These are phyloP conservation scores for Talaromyces atroroseus DNA, from an alignment of 2,329 filamentous ascomycete species.

Conservation along the genomic window DNA sequence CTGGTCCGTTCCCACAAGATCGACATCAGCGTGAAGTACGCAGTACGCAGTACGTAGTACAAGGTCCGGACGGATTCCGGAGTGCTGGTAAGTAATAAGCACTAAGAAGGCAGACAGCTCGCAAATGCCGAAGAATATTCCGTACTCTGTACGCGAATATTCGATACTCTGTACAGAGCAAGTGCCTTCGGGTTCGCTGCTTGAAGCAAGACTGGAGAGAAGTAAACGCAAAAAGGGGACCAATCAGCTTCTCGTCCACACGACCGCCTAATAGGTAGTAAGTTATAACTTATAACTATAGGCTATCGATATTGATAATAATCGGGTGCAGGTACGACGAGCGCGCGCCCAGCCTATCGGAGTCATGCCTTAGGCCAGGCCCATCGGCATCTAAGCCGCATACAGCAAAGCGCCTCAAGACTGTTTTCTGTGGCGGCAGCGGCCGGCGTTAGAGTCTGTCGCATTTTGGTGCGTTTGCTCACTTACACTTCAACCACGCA, in stretches of 20 bases:
- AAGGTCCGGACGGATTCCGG: too few species aligned
- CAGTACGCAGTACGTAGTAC: too few species aligned
- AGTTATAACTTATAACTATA: too few species aligned
- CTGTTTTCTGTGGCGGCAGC: neutral
- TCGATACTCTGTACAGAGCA: too few species aligned
- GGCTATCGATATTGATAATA: too few species aligned
- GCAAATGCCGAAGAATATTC: too few species aligned
- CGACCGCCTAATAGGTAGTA: too few species aligned
- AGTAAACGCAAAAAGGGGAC: neutral
- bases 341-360: neutral
- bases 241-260: neutral
- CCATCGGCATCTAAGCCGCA: neutral
- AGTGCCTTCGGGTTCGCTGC: too few species aligned
- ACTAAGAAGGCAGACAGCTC: neutral
- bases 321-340: neutral
- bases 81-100: neutral
- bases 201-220: neutral
- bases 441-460: neutral
- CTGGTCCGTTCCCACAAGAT: neutral
- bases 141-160: too few species aligned
- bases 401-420: neutral
- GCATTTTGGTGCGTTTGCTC: neutral
- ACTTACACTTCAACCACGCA: neutral
- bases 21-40: neutral
- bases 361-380: neutral